Evolutionary conservation across 2,329 filamentous ascomycete species (phyloP).

Genomic region (Fusarium nygamai): DNA sequence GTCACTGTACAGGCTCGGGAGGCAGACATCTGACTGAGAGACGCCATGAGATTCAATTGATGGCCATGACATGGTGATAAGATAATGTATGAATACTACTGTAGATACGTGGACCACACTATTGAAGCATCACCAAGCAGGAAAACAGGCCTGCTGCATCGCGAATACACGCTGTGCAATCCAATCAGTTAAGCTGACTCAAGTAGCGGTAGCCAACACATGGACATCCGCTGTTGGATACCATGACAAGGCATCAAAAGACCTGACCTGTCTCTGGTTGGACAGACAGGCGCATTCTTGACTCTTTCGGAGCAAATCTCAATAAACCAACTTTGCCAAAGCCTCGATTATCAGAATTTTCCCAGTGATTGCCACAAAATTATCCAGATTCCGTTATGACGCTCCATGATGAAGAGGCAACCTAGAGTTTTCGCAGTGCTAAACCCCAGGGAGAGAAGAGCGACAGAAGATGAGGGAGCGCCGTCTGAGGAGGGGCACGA

Average conservation of each 20-base stretch:
- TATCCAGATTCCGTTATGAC: constrained; percentile 19
- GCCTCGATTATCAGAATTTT: constrained; percentile 14
- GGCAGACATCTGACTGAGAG: neutral
- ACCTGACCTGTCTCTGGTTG: neutral
- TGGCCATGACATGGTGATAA: neutral
- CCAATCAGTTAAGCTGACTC: constrained; percentile 12
- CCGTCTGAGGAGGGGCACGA: constrained; percentile 33
- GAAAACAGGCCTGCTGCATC: constrained; percentile 14
- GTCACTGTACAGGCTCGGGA: neutral
- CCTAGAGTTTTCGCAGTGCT: constrained; percentile 24
- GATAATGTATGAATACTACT: neutral
- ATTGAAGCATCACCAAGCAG: constrained; percentile 8
- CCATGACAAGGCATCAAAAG: constrained; percentile 9
- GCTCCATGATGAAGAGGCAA: constrained; percentile 26
- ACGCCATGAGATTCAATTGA: neutral
- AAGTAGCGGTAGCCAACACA: constrained; percentile 29
- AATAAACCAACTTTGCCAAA: neutral
- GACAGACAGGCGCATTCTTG: neutral
- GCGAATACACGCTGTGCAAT: constrained; percentile 1
- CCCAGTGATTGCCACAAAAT: constrained; percentile 25
- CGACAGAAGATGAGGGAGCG: constrained; percentile 25
- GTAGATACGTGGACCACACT: constrained; percentile 14
- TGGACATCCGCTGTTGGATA: constrained; percentile 4
- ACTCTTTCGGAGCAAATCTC: neutral
- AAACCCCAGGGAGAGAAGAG: constrained; percentile 37